Evolutionary conservation across 192 early-diverging fungal species (phyloP), one percentile per base, ranked within the genome.

Genomic region (Nowakowskiella sp.): DNA sequence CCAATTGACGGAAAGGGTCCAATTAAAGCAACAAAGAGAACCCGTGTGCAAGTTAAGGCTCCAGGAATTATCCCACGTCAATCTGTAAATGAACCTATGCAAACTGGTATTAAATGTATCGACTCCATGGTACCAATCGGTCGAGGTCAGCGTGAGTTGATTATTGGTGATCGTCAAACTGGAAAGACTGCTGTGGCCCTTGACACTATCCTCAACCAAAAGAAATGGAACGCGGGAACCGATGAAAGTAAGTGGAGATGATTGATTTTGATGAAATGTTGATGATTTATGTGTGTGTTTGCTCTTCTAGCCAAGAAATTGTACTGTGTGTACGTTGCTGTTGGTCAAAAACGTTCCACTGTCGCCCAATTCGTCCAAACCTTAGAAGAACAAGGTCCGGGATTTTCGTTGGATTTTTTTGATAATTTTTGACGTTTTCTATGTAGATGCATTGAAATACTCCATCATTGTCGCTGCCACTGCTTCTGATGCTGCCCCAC

Each of bases 121-220:
- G 95, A 98, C 85, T 96, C 95, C 76, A 98, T 98, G 95, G 86
- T 98, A 62, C 95, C 95, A 57, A 94, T 98, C 59, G 95, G 95
- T 67, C 91, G 95, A 92, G 95, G 95, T 70, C 95, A 98, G 84
- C 90, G 95, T 91, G 95, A 98, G 80, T 85, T 98, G 80, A 98
- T 98, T 72, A 98, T 96, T 77, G 95, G 95, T 74, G 95, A 98
- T 81, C 90, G 93, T 85, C 95, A 98, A 72, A 98, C 95, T 59
- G 95, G 95, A 67, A 98, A 98, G 88, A 98, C 95, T 63, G 85
- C 95, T 60, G 92, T 98, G 64, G 93, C 92, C 27, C 78, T 98
- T 53, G 94, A 98, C 74, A 94, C 92, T 74, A 98, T 98, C 62
- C 77, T 98, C 57, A 98, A 98, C 89, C 92, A 98, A 78, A 96